These are phyloP conservation scores for Backusella macrospora DNA, from an alignment of 192 early-diverging fungal species.

Conservation along the genomic window DNA sequence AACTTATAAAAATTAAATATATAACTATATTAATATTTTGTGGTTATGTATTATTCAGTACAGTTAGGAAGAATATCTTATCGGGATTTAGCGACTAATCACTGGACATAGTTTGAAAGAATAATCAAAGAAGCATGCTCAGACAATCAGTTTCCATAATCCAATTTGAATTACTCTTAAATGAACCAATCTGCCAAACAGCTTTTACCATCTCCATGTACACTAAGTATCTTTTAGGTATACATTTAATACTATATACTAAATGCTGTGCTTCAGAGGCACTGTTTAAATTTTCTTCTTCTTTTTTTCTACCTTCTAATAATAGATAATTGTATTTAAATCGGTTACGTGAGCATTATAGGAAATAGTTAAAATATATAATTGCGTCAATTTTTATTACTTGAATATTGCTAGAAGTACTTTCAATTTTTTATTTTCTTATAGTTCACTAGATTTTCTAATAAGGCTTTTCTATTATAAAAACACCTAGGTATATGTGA, in stretches of 20 bases:
- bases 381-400: neutral
- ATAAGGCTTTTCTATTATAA: neutral
- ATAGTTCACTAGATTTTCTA: neutral
- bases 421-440: neutral
- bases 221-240: too few relatives aligned
- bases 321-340: neutral
- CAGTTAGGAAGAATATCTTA: too few relatives aligned
- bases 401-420: neutral
- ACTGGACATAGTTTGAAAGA: too few relatives aligned
- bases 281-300: neutral
- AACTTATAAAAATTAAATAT: neutral
- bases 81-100: too few relatives aligned
- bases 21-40: neutral
- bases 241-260: too few relatives aligned
- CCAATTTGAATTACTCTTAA: too few relatives aligned
- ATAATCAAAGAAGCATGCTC: too few relatives aligned
- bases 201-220: too few relatives aligned
- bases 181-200: too few relatives aligned
- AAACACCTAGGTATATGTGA: neutral
- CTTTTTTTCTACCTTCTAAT: neutral
- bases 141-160: too few relatives aligned
- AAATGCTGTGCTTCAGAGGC: too few relatives aligned
- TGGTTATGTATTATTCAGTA: neutral
- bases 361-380: neutral
- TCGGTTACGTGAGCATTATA: too few relatives aligned